Evolutionary conservation across 2,329 filamentous ascomycete genomes (phyloP).

Genomic region (Colletotrichum aenigma): DNA sequence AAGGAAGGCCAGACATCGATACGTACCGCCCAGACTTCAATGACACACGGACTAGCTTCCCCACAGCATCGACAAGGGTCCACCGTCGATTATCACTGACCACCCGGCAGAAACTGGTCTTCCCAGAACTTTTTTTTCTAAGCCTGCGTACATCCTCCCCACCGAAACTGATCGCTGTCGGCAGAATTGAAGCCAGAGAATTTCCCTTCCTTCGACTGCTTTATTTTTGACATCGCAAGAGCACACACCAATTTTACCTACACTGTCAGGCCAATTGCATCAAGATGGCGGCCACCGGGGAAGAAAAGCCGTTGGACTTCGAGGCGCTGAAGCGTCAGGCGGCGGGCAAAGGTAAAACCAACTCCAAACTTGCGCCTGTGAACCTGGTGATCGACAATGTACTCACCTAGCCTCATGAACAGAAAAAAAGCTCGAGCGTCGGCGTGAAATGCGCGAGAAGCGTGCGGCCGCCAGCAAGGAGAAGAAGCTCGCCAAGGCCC

Average conservation of each 20-base stretch:
- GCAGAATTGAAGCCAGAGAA: neutral
- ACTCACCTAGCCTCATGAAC: neutral
- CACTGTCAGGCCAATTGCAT: neutral
- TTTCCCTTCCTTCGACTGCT: neutral
- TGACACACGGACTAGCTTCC: neutral
- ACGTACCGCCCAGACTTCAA: neutral
- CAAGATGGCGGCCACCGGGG: neutral
- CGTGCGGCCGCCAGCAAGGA: constrained; percentile 35
- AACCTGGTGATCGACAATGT: neutral
- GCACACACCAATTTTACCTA: neutral
- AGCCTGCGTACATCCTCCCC: neutral
- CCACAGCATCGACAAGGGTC: neutral
- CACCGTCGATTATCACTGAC: constrained; percentile 13
- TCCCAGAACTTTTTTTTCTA: constrained; percentile 13
- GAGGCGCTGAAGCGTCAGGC: constrained; percentile 21
- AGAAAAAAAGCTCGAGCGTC: constrained; percentile 32
- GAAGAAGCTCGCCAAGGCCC: constrained; percentile 39
- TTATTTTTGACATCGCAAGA: neutral
- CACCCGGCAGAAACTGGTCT: constrained; percentile 34
- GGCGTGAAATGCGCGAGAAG: constrained; percentile 28
- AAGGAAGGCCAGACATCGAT: neutral
- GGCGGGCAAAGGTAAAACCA: neutral
- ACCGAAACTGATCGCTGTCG: neutral
- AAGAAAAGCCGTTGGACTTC: neutral
- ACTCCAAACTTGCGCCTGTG: neutral